phyloP scores from a whole-genome alignment of 352 stramenopile genomes.

The Pythium insidiosum region DNA sequence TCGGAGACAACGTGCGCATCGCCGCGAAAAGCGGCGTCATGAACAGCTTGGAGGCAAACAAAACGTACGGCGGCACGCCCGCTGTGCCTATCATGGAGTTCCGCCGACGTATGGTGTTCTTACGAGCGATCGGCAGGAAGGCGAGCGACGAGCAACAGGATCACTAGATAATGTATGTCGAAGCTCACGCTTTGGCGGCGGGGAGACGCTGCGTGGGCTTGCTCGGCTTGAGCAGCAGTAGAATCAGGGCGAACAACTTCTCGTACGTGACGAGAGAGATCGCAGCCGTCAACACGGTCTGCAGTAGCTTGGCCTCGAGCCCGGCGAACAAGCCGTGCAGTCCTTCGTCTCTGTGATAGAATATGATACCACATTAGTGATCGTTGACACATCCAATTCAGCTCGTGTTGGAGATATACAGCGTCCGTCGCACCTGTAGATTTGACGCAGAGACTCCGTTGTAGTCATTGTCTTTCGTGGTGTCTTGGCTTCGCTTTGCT shows the following conservation, averaged over 20 bases:
- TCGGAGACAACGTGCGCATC: conserved; percentile 80
- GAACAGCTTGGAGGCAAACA: conserved; percentile 42
- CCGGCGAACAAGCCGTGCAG: conserved; percentile 82
- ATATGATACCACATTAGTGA: no score
- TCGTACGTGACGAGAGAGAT: conserved; percentile 94
- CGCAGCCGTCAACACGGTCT: conserved; percentile 90
- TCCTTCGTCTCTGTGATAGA: no score
- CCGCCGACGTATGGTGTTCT: conserved; percentile 53
- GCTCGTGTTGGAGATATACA: no score
- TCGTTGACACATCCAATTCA: no score
- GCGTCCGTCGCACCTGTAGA: no score
- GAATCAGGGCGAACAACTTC: conserved; percentile 69
- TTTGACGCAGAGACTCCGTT: conserved; percentile 38
- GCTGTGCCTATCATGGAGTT: conserved; percentile 78
- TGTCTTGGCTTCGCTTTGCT: not conserved
- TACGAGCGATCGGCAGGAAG: conserved; percentile 44
- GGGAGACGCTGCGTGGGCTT: conserved; percentile 23
- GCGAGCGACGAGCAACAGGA: not conserved
- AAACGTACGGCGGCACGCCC: conserved; percentile 60
- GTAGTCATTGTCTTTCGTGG: not conserved
- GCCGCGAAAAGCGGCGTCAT: conserved; percentile 83
- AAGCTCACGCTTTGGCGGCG: not conserved
- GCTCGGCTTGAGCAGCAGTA: conserved; percentile 46
- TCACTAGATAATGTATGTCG: not conserved
- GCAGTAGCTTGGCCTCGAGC: conserved; percentile 90